These are phyloP conservation scores for Sesbania bispinosa DNA, from an alignment of 306 rosid species.

Conservation along the genomic window DNA sequence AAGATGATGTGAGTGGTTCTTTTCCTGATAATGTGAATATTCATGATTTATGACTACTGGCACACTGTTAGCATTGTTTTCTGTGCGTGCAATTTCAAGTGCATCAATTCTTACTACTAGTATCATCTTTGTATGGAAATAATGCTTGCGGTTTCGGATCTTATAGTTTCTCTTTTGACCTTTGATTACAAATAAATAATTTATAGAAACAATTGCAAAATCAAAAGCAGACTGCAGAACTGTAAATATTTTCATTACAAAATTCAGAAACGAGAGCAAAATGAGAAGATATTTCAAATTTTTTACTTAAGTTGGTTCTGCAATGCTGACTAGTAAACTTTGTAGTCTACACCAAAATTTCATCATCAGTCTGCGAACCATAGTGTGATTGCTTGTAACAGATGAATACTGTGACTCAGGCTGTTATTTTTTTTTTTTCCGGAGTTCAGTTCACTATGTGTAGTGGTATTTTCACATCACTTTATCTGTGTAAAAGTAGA, in stretches of 20 bases:
- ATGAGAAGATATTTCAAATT: neutral
- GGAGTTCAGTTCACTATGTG: neutral
- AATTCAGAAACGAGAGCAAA: neutral
- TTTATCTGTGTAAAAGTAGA: no score
- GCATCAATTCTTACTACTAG: neutral
- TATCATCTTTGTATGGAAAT: neutral
- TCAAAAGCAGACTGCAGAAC: neutral
- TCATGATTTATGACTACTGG: neutral
- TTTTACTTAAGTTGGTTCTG: neutral
- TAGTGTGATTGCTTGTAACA: neutral
- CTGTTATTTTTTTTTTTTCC: neutral
- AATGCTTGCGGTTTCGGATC: neutral
- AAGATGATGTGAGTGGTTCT: conserved; percentile 70
- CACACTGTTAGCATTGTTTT: neutral
- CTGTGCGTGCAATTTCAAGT: conserved; percentile 1
- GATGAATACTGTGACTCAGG: neutral
- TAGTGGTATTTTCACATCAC: neutral
- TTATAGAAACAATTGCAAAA: neutral
- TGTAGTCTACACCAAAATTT: neutral
- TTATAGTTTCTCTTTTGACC: neutral
- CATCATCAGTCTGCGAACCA: neutral
- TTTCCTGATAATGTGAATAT: neutral
- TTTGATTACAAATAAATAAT: neutral
- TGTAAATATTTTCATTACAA: neutral
- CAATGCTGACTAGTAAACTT: neutral